Base-by-base conservation (phyloP, 768 basidiomycete species). In the Tricholoma saponaceum region DNA sequence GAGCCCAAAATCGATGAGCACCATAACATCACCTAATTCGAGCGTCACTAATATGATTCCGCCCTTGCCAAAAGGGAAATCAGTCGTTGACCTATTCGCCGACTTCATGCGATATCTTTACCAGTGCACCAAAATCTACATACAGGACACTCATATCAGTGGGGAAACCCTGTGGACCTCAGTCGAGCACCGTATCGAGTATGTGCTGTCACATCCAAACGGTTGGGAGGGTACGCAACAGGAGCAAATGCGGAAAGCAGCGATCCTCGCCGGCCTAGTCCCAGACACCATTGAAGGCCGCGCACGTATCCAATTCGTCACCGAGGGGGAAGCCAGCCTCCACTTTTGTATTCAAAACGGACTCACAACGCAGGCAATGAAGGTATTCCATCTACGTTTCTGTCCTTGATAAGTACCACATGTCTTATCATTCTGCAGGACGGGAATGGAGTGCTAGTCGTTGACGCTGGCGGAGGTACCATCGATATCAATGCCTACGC, bases 221-320 rank as follows among this genome's bases (percentile, higher is more conserved):
- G 85, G 83, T 0, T 87, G 85, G 85, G 85, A 81, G 59, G 82
- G 83, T 0, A 67, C 65, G 1, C 85, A 87, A 62, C 86, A 87
- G 59, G 70, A 69, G 20, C 72, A 78, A 62, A 83, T 87, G 71
- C 78, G 85, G 3, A 66, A 67, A 22, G 85, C 85, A 1, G 82
- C 83, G 0, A 69, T 79, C 1, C 56, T 65, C 18, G 85, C 83
- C 0, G 81, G 82, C 7, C 72, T 87, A 18, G 70, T 87, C 10
- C 68, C 76, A 0, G 68, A 78, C 52, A 73, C 67, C 0, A 56
- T 64, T 1, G 69, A 67, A 3, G 52, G 37, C 7, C 52, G 37
- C 14, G 78, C 71, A 3, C 77, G 82, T 0, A 63, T 86, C 1
- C 77, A 76, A 0, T 79, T 86, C 55, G 75, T 86, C n/a, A 85